Base-by-base conservation (phyloP, 1,284 basidiomycete genomes). In the Cryptococcus floricola region DNA sequence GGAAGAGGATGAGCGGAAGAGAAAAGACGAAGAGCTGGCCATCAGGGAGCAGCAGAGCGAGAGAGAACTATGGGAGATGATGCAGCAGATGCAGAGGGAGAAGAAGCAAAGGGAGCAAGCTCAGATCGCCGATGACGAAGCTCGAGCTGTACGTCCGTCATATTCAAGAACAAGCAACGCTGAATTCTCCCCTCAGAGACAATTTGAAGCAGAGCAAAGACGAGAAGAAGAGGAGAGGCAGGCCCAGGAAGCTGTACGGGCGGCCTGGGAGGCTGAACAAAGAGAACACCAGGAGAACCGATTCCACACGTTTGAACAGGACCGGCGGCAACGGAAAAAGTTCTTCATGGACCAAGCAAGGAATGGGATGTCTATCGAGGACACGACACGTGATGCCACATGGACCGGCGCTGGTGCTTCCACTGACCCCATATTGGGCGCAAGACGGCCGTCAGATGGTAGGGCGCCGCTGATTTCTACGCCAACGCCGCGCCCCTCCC, bases 1-100 rank as follows among this genome's bases (percentile, higher is more conserved):
- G 28, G 57, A 59, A n/a, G 62, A 67, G 31, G 62, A 63, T 19
- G 65, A 56, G 6, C 39, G 48, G 13, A 39, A 65, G 43, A 52
- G 58, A n/a, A 56, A 57, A 14, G 76, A 77, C 53, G 65, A 69
- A 50, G 62, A 66, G 43, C 52, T 74, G 2, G 76, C 76, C 2
- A 57, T 69, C 48, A 61, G 63, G 41, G 71, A 73, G 48, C 76
- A 77, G 59, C 70, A 73, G 48, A 65, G 62, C 37, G 76, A 77
- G 55, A 66, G 73, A 42, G 72, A 71, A 38, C 62, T 69, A 9
- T 75, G 71, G 71, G 61, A 67, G 54, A 58, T 61, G 48, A 66
- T 69, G 60, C 69, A 70, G 53, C 54, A 58, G 45, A 54, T 66
- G 48, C 50, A 64, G 48, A 47, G 57, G 43, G 58, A 63, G 48